Evolutionary conservation across 2,329 filamentous ascomycete species (phyloP), one percentile per base, ranked within the genome.

Genomic region (Botrytis squamosa): DNA sequence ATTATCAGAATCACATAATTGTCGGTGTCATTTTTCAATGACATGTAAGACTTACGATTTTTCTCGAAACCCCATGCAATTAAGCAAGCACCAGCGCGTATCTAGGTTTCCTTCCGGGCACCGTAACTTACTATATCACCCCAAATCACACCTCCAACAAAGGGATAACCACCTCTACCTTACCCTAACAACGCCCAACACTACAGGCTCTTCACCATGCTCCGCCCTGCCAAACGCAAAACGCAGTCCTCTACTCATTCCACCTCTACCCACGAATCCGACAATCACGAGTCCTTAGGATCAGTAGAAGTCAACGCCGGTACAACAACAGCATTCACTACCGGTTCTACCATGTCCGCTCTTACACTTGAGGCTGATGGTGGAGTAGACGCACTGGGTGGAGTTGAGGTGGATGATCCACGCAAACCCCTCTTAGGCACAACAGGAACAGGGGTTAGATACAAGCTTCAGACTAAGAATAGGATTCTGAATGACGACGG

Each of bases 361-460:
- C 55, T 49, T 5, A n/a, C 18, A 12, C 18, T 38, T n/a, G 49
- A 69, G 25, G 49, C 49, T n/a, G 38, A 73, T 74, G 70, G 67
- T 42, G 40, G 68, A 67, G 33, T 14, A n/a, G 52, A 57, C 14
- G 52, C 12, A 57, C n/a, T 3, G 4, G 52, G 52, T 29, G 52
- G 52, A 57, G 52, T 69, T 29, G 38, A 42, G 18, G 49, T 49
- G 40, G 73, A 74, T 62, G 72, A 77, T 64, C 73, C 73, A 44
- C 75, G 71, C n/a, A 60, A 59, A 49, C 75, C 73, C 72, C 72
- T 75, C 66, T 73, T 74, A 33, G 72, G 46, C 36, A 52, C 73
- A 62, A 44, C 71, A 74, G 55, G 46, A 73, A n/a, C 62, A 60
- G 64, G 42, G 65, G n/a, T 60, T 36, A 29, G 38, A 33, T 36